Percentiles rank a stretch among this genome's conserved stretches.
Evolutionary conservation across 495 filamentous ascomycete genomes (phyloP).

Genomic region (Astrothelium macrocarpum): DNA sequence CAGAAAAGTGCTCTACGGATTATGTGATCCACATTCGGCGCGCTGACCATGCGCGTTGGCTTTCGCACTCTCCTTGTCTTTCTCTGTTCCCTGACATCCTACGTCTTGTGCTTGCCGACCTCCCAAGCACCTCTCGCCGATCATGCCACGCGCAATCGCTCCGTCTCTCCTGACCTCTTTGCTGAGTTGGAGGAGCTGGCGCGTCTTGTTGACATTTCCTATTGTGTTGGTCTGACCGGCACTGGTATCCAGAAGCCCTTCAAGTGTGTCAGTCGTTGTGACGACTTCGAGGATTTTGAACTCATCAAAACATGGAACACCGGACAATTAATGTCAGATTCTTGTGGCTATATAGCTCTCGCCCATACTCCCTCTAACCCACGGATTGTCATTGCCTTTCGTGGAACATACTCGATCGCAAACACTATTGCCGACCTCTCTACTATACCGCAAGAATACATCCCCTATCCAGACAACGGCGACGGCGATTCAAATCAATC

Average conservation of each 20-base stretch:
- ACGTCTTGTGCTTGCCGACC: not conserved
- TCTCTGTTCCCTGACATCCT: not conserved
- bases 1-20: not conserved
- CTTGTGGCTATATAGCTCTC: conserved; percentile 86
- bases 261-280: conserved; percentile 70
- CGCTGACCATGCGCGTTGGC: conserved; percentile 5
- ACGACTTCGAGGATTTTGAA: conserved; percentile 67
- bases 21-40: not conserved
- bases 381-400: conserved; percentile 81
- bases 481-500: conserved; percentile 13
- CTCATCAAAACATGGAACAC: conserved; percentile 86
- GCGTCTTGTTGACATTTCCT: conserved; percentile 84
- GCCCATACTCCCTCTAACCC: conserved; percentile 53
- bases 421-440: conserved; percentile 86
- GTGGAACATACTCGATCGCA: conserved; percentile 85
- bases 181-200: conserved; percentile 73
- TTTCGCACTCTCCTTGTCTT: not conserved
- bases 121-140: conserved; percentile 20
- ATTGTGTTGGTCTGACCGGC: conserved; percentile 75
- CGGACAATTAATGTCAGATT: conserved; percentile 75
- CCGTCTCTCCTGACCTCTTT: conserved; percentile 60
- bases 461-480: conserved; percentile 61
- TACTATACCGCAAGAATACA: conserved; percentile 78
- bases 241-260: conserved; percentile 73
- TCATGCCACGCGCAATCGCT: conserved; percentile 22